Evolutionary conservation across 1,139 yeast species (phyloP).

Genomic region (Sugiyamaella castrensis): DNA sequence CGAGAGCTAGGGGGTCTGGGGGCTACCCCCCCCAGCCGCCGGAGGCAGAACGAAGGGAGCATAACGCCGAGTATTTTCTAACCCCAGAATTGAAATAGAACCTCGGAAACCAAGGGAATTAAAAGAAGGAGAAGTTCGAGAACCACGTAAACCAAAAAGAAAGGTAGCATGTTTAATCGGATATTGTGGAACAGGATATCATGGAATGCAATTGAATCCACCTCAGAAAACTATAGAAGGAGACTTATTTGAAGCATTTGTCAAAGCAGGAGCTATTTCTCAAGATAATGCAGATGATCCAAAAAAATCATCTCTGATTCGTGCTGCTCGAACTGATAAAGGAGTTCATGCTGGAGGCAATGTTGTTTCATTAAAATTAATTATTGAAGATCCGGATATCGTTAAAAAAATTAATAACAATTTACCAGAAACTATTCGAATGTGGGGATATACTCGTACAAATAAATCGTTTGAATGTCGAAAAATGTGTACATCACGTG

Average conservation of each 20-base stretch:
- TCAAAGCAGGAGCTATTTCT: constrained; percentile 86
- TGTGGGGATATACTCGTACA: constrained; percentile 91
- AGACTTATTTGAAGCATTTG: constrained; percentile 80
- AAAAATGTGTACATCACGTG: constrained; percentile 89
- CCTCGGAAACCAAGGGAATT: constrained; percentile 23
- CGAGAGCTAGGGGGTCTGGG: too few species aligned
- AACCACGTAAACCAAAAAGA: constrained; percentile 65
- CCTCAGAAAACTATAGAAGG: constrained; percentile 91
- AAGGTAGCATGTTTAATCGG: constrained; percentile 94
- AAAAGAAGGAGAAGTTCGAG: constrained; percentile 34
- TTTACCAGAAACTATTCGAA: constrained; percentile 80
- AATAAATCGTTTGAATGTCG: constrained; percentile 93
- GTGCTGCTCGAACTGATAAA: constrained; percentile 97
- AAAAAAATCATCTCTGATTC: constrained; percentile 84
- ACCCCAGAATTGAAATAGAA: constrained; percentile 6
- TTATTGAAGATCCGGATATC: constrained; percentile 81
- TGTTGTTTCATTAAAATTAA: constrained; percentile 81
- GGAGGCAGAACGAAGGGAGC: too few species aligned
- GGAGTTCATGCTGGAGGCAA: constrained; percentile 99
- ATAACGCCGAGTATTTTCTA: too few species aligned
- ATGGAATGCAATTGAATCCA: constrained; percentile 95
- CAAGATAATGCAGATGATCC: constrained; percentile 86
- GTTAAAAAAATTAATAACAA: constrained; percentile 65
- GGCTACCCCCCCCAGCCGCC: too few species aligned
- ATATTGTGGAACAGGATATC: constrained; percentile 97